Evolutionary conservation across 768 basidiomycete species (phyloP), one percentile per base, ranked within the genome.

Genomic region (Rhizopogon salebrosus): DNA sequence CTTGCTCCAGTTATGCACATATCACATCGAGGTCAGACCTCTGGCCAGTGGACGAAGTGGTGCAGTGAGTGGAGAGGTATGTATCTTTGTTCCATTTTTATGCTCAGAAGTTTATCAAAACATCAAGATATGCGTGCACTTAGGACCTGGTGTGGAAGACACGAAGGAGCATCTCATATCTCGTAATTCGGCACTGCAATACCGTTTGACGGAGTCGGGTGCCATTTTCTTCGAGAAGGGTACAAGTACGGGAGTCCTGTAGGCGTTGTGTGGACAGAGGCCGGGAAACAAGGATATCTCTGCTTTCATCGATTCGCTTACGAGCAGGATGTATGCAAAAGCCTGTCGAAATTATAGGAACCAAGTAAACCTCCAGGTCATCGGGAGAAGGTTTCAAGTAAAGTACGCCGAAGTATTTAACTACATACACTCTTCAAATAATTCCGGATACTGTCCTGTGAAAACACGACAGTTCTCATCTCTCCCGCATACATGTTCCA

Each of bases 21-120:
- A 85, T 57, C 87, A 89, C 58, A 59, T 91, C 3, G 89, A 91
- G 53, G 83, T 91, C 2, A 73, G 77, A 37, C 81, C 89, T 0
- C 72, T 92, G 6, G 73, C 83, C 1, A 90, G 85, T 56, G 89
- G 89, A 4, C 73, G 83, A 23, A 92, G 90, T 55, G 89, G 88
- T 3, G 75, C 82, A 20, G 85, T 92, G 26, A 88, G 82, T 53
- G 90, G 89, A 18, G 85, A 90, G 75, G 89, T 87, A 48, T 18
- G 74, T 54, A 18, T 4, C 20, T 27, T 3, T 42, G 11, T 27
- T 39, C 48, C 55, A 41, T 24, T 39, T n/a, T 24, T 37, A 20
- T 39, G n/a, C 41, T 13, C 7, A 40, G 41, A 6, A 35, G 24
- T 14, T 38, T 24, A 55, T 18, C 16, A n/a, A 35, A 23, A 9